phyloP scores from a whole-genome alignment of 2,329 filamentous ascomycete species.

The Cladosporium sp. region DNA sequence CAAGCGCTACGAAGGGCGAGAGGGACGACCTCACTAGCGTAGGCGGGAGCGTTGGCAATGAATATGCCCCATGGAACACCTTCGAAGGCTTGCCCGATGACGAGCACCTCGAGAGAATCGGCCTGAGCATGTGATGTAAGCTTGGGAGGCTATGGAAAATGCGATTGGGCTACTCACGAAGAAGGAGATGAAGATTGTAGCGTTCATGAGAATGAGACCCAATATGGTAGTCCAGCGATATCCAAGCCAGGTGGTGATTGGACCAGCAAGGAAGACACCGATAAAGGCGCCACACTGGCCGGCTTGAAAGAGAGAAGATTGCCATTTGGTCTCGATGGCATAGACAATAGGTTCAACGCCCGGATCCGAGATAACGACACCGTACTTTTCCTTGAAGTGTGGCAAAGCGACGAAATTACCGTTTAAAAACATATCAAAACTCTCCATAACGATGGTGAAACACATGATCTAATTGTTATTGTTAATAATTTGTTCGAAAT shows the following conservation, averaged over 20 bases:
- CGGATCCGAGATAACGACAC: slow-evolving; percentile 30
- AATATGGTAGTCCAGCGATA: slow-evolving; percentile 54
- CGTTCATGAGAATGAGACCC: slow-evolving; percentile 52
- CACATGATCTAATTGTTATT: slow-evolving; percentile 32
- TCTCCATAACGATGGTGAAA: slow-evolving; percentile 56
- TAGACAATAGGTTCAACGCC: slow-evolving; percentile 13
- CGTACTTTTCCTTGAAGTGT: slow-evolving; percentile 43
- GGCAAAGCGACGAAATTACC: slow-evolving; percentile 51
- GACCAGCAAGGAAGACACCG: slow-evolving; percentile 54
- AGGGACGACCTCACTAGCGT: slow-evolving; percentile 61
- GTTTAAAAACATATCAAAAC: slow-evolving; percentile 55
- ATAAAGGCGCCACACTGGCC: slow-evolving; percentile 55
- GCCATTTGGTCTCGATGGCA: slow-evolving; percentile 51
- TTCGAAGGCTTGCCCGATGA: slow-evolving; percentile 52
- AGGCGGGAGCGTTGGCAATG: slow-evolving; percentile 57
- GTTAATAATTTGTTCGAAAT: too few species aligned
- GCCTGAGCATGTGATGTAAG: slow-evolving; percentile 24
- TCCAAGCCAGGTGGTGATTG: slow-evolving; percentile 52
- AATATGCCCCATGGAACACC: slow-evolving; percentile 55
- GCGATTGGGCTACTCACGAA: slow-evolving; percentile 33
- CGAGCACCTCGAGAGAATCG: slow-evolving; percentile 38
- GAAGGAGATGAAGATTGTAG: slow-evolving; percentile 54
- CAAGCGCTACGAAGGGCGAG: slow-evolving; percentile 66
- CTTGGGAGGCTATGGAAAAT: neutral
- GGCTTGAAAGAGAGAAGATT: slow-evolving; percentile 49